Percentiles rank a stretch among this genome's conserved stretches.
These are phyloP conservation scores for Brassica cretica DNA, from an alignment of 345 rosid genomes.

Conservation along the genomic window DNA sequence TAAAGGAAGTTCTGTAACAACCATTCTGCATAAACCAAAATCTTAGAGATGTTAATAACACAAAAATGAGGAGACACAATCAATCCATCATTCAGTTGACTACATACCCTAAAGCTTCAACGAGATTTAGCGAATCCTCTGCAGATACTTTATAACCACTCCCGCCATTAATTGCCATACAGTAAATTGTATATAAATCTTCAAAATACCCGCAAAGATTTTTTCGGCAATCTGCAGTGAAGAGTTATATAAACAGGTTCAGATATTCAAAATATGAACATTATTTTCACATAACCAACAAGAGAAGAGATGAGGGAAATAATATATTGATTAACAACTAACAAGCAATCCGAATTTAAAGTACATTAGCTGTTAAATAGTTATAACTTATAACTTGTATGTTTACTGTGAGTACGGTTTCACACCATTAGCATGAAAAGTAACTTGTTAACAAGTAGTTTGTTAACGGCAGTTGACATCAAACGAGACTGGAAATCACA, in stretches of 20 bases:
- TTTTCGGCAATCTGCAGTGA: constrained; percentile 77
- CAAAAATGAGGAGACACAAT: constrained; percentile 10
- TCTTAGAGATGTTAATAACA: constrained; percentile 31
- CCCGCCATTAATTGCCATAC: constrained; percentile 73
- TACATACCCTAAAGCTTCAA: constrained; percentile 89
- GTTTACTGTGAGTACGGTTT: constrained; percentile 14
- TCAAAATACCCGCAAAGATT: constrained; percentile 83
- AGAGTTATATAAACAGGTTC: constrained; percentile 18
- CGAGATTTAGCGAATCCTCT: constrained; percentile 86
- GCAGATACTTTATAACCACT: constrained; percentile 84
- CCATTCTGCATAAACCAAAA: constrained; percentile 64
- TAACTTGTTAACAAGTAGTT: background rate
- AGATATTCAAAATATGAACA: constrained; percentile 12
- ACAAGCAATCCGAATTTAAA: constrained; percentile 22
- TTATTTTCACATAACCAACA: background rate
- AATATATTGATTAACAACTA: constrained; percentile 1
- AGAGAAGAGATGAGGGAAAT: too few species aligned
- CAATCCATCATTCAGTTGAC: constrained; percentile 12
- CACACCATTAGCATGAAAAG: constrained; percentile 15
- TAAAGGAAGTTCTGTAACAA: constrained; percentile 89
- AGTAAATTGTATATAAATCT: constrained; percentile 76
- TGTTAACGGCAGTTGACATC: background rate
- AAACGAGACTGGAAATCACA: constrained; percentile 15
- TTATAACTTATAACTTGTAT: background rate
- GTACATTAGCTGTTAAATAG: constrained; percentile 26